A percentile compares a stretch with the other conserved stretches of the same genome.
Conservation (phyloP, 2,329 filamentous ascomycete species). For the Colletotrichum liaoningense region DNA sequence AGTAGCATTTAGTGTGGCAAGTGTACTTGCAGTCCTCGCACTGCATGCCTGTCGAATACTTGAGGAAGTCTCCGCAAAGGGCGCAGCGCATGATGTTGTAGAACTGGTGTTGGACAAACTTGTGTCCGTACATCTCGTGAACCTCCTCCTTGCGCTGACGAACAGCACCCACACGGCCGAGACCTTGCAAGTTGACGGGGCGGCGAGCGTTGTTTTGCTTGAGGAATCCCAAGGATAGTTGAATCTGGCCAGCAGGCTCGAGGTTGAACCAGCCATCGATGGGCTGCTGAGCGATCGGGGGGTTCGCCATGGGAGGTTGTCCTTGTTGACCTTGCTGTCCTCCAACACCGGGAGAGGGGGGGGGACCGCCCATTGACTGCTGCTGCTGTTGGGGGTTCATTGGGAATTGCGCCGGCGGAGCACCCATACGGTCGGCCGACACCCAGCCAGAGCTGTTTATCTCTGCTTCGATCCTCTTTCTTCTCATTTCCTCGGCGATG, state of each 20-base stretch:
- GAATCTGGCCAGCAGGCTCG: slow-evolving; percentile 92
- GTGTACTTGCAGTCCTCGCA: slow-evolving; percentile 99
- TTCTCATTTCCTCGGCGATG: slow-evolving; percentile 95
- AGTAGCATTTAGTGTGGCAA: slow-evolving; percentile 97
- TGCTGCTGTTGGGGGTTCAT: slow-evolving; percentile 60
- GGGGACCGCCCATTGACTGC: slow-evolving; percentile 57
- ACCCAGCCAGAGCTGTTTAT: slow-evolving; percentile 97
- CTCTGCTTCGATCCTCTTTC: slow-evolving; percentile 96
- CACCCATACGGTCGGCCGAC: slow-evolving; percentile 93
- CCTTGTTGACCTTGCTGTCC: slow-evolving; percentile 46
- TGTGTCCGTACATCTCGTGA: slow-evolving; percentile 99
- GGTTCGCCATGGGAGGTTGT: slow-evolving; percentile 50
- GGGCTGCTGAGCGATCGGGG: slow-evolving; percentile 66
- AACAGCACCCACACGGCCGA: slow-evolving; percentile 94
- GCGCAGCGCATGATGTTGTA: slow-evolving; percentile 99
- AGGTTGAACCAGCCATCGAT: slow-evolving; percentile 98
- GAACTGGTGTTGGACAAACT: slow-evolving; percentile 98
- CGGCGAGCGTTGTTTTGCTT: slow-evolving; percentile 89
- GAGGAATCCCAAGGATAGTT: slow-evolving; percentile 89
- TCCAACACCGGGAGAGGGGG: slow-evolving; percentile 52
- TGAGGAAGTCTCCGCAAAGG: slow-evolving; percentile 96
- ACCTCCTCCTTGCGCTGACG: slow-evolving; percentile 98
- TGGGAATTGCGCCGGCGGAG: slow-evolving; percentile 68
- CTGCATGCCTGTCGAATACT: slow-evolving; percentile 98
- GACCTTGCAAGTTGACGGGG: slow-evolving; percentile 87